Evolutionary conservation across 2,329 filamentous ascomycete genomes (phyloP), one percentile per base, ranked within the genome.

Genomic region (Mariannaea sp.): DNA sequence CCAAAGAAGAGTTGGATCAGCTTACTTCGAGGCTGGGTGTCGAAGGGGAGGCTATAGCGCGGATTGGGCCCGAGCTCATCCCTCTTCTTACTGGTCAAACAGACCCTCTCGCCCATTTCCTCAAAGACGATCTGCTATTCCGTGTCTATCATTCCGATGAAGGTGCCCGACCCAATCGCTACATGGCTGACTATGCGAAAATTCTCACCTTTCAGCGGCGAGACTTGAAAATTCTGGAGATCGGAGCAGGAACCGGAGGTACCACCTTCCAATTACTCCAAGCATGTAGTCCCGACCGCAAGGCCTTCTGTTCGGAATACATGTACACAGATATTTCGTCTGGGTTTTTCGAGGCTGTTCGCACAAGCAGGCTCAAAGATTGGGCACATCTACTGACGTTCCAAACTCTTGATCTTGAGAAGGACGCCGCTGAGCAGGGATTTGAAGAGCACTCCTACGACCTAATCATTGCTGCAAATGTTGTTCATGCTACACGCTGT

Each of bases 281-380:
- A 5, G 50, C 58, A 7, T 56, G 78, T 20, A 38, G 17, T 3
- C 49, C 33, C 7, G 41, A 40, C 13, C 41, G 41, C 35, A 14
- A 20, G 20, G 46, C 19, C 29, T 16, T 50, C 14, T 33, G 49
- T 17, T 54, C 47, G 17, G 22, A 38, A 7, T 80, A 78, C 50
- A 73, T 71, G 3, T 80, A 71, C 60, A 80, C 78, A 0, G 77
- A 80, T 47, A 72, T 78, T 10, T 73, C 73, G 1, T 46, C 71
- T 3, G 70, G 68, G 4, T 76, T 76, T 61, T 77, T 80, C 41
- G 67, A 72, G 8, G 59, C 65, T 1, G 73, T 70, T 0, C 57
- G 66, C 47, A n/a, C n/a, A n/a, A 61, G 50, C 17, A 14, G 33
- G 13, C 35, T 52, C 9, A 19, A 17, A 20, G 27, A 45, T 3